phyloP scores from a whole-genome alignment of 1,284 basidiomycete genomes.

The Inonotus obliquus region DNA sequence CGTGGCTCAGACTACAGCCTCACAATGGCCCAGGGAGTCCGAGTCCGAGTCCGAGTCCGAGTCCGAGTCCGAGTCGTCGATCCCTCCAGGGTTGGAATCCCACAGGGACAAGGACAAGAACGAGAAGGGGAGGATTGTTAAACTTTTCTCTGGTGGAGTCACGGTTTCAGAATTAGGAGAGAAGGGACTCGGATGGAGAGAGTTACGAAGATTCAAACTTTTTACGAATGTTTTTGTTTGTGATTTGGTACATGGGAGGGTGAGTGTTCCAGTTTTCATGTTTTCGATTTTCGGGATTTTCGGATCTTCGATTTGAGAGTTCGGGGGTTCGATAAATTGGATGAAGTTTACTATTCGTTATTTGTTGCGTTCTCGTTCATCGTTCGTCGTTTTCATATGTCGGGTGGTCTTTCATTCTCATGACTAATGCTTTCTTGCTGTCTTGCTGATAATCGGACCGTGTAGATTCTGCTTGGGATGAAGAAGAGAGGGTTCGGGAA shows the following conservation, averaged over 20 bases:
- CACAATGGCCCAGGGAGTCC: neutral
- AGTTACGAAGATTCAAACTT: constrained; percentile 6
- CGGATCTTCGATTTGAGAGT: no score
- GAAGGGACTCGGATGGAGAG: constrained; percentile 1
- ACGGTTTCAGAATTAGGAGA: neutral
- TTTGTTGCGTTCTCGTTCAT: neutral
- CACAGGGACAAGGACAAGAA: neutral
- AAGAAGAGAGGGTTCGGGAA: constrained; percentile 46
- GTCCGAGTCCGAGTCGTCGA: neutral
- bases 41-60: neutral
- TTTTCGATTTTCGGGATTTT: neutral
- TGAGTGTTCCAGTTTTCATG: neutral
- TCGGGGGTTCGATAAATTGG: no score
- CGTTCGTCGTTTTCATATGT: no score
- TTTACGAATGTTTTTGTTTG: constrained; percentile 19
- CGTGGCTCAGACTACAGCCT: no score
- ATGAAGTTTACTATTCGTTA: no score
- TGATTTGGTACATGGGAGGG: constrained; percentile 14
- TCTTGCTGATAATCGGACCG: no score
- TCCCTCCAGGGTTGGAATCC: constrained; percentile 7
- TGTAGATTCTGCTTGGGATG: constrained; percentile 40
- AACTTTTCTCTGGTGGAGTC: constrained; percentile 12
- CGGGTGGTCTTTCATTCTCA: no score
- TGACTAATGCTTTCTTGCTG: no score
- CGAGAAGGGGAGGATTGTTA: neutral